phyloP scores from a whole-genome alignment of 1,139 yeast genomes.

The Hansenula lynferdii region DNA sequence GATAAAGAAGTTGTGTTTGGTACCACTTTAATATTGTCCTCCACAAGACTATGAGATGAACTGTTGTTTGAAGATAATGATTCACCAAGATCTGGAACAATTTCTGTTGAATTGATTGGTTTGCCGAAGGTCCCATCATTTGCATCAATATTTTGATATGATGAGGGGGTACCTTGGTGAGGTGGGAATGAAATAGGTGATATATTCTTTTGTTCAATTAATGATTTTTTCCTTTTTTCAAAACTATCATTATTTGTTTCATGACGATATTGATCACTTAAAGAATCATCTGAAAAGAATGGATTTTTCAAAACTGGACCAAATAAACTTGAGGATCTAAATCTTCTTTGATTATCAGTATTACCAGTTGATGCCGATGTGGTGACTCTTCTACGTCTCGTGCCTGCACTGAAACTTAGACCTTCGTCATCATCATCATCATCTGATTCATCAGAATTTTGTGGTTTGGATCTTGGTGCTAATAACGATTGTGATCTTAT shows the following conservation, averaged over 20 bases:
- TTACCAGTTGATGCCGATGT: constrained; percentile 1
- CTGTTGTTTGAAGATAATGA: constrained; percentile 20
- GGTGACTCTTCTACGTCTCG: constrained; percentile 7
- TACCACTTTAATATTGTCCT: constrained; percentile 8
- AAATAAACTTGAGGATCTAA: constrained; percentile 21
- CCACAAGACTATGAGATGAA: constrained; percentile 19
- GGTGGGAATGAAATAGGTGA: no score
- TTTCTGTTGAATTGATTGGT: background rate
- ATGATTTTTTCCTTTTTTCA: constrained; percentile 8
- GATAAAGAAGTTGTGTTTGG: no score
- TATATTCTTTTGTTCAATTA: constrained; percentile 13
- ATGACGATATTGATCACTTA: background rate
- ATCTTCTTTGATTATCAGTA: constrained; percentile 14
- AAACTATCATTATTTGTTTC: background rate
- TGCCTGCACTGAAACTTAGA: no score
- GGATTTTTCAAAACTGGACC: constrained; percentile 16
- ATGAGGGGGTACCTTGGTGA: no score
- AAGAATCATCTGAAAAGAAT: constrained; percentile 1
- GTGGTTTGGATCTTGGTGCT: constrained; percentile 4
- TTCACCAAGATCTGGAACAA: constrained; percentile 19
- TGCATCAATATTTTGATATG: constrained; percentile 19
- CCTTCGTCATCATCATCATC: no score
- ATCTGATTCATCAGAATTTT: no score
- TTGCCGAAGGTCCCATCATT: constrained; percentile 17
- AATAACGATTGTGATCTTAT: constrained; percentile 19